Percentiles rank a stretch among this genome's conserved stretches.
Conservation (phyloP, 2,329 filamentous ascomycete species). For the Colletotrichum sojae region DNA sequence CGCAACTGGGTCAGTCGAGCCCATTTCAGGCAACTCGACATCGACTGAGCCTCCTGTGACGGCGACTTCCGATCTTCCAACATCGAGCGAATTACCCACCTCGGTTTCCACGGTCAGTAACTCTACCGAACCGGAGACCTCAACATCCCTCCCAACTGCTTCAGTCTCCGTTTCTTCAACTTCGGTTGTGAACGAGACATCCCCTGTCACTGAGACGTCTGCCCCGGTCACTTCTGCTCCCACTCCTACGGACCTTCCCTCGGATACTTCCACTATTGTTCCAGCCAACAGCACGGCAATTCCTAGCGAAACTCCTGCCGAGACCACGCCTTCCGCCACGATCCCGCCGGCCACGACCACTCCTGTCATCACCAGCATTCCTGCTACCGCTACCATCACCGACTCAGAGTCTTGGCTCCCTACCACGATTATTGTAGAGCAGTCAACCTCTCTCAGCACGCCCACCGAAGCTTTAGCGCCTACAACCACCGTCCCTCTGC, state of each 20-base stretch:
- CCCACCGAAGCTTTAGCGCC: conserved; percentile 55
- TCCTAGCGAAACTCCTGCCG: conserved; percentile 13
- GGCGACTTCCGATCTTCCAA: conserved; percentile 29
- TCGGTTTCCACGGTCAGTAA: conserved; percentile 26
- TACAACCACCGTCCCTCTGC: conserved; percentile 67
- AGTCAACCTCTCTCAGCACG: conserved; percentile 58
- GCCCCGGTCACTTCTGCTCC: conserved; percentile 9
- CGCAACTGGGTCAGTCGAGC: conserved; percentile 56
- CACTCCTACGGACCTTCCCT: conserved; percentile 20
- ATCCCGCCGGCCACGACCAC: conserved; percentile 28
- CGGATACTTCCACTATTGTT: conserved; percentile 26
- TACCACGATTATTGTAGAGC: conserved; percentile 72
- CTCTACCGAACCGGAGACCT: conserved; percentile 18
- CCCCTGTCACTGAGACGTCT: conserved; percentile 12
- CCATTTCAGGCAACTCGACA: conserved; percentile 31
- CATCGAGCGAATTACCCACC: conserved; percentile 28
- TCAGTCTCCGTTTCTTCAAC: conserved; percentile 26
- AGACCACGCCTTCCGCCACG: conserved; percentile 27
- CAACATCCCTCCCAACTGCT: conserved; percentile 15
- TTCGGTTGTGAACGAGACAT: conserved; percentile 30
- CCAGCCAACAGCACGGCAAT: conserved; percentile 37
- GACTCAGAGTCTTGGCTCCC: conserved; percentile 66
- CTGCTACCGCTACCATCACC: conserved; percentile 59
- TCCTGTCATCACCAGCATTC: conserved; percentile 54
- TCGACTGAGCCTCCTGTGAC: conserved; percentile 17